Conservation (phyloP, 768 basidiomycete genomes). For the Mrakia blollopis region DNA sequence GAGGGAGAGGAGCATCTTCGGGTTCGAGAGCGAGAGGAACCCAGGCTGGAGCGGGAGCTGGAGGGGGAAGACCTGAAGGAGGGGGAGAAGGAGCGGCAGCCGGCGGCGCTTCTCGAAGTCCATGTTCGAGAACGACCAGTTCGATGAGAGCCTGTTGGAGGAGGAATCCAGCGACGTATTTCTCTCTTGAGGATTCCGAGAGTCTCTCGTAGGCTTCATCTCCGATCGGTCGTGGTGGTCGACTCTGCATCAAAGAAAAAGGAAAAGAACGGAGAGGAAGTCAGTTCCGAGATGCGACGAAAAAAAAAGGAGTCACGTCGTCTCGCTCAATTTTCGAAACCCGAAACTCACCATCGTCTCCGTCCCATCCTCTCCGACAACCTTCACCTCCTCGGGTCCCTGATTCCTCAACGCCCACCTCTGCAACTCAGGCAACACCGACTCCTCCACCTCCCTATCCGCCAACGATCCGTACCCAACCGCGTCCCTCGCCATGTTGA, state of each 20-base stretch:
- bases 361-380: not conserved
- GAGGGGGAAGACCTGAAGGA: not conserved
- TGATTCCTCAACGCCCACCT: constrained; percentile 1
- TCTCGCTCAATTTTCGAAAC: not conserved
- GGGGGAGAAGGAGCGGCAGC: not conserved
- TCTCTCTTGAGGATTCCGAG: not conserved
- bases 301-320: not conserved
- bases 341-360: not conserved
- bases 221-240: not conserved
- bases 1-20: not conserved
- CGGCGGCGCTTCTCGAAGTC: not conserved
- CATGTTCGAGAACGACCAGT: constrained; percentile 6
- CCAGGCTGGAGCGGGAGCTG: not conserved
- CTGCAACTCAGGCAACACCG: constrained; percentile 5
- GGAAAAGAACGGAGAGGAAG: not conserved
- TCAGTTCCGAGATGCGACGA: no score
- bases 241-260: not conserved
- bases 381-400: not conserved
- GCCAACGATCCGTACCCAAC: not conserved
- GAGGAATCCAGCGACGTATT: constrained; percentile 4
- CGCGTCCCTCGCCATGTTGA: not conserved
- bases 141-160: constrained; percentile 1
- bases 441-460: not conserved
- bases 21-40: not conserved
- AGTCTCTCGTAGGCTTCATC: constrained; percentile 12